These are phyloP conservation scores for Jackrogersella minutella DNA, from an alignment of 495 filamentous ascomycete genomes.

Conservation along the genomic window DNA sequence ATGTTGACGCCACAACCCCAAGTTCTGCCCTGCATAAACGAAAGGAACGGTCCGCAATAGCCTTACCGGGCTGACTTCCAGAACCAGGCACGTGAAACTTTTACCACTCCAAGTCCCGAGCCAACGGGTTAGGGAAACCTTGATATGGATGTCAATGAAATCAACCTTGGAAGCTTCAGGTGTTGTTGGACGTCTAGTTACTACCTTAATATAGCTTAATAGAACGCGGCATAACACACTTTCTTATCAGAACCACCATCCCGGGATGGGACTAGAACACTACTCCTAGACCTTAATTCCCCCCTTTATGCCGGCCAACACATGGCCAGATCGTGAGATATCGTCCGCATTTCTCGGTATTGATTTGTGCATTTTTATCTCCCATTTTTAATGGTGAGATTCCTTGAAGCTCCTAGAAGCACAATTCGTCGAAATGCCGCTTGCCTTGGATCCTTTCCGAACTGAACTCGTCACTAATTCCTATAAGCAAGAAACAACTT, in stretches of 20 bases:
- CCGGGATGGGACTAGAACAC: background rate
- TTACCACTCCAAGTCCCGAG: background rate
- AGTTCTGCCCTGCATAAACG: conserved; percentile 25
- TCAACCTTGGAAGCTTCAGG: background rate
- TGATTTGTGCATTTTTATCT: background rate
- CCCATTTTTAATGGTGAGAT: too few relatives aligned
- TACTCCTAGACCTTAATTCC: background rate
- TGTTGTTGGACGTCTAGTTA: background rate
- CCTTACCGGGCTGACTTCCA: conserved; percentile 22
- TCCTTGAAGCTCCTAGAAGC: too few relatives aligned
- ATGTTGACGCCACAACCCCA: conserved; percentile 34
- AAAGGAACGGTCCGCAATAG: conserved; percentile 31
- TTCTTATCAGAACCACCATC: background rate
- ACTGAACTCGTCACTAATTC: background rate
- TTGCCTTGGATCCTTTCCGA: background rate
- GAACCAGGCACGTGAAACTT: conserved; percentile 21
- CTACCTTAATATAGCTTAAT: background rate
- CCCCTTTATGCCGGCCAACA: background rate
- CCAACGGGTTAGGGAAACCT: background rate
- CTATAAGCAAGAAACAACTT: background rate
- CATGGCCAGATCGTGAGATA: background rate
- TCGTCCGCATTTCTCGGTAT: background rate
- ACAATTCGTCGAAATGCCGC: background rate
- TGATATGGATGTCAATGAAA: background rate
- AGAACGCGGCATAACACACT: background rate